Conservation (phyloP, 352 stramenopile species). For the Globisporangium nodosum region DNA sequence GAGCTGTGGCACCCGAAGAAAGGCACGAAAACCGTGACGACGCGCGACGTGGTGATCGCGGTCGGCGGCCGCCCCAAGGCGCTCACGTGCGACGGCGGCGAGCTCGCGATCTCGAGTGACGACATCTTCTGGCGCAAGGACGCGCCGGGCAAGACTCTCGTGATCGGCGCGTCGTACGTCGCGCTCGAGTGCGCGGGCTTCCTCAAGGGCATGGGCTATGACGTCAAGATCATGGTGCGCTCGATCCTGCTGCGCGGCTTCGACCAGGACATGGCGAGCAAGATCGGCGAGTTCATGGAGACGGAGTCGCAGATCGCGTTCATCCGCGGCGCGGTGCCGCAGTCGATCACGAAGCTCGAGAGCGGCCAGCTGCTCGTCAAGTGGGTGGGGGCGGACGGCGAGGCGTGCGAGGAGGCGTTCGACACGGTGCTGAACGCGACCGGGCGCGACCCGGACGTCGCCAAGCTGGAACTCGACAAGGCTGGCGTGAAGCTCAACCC, state of each 20-base stretch:
- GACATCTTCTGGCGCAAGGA: slow-evolving; percentile 84
- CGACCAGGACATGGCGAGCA: slow-evolving; percentile 95
- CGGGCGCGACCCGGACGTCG: slow-evolving; percentile 91
- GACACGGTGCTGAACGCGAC: slow-evolving; percentile 96
- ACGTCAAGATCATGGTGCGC: slow-evolving; percentile 96
- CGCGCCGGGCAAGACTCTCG: slow-evolving; percentile 94
- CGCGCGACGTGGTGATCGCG: slow-evolving; percentile 92
- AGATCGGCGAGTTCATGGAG: slow-evolving; percentile 93
- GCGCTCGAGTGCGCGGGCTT: slow-evolving; percentile 98
- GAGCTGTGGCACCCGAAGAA: slow-evolving; percentile 87
- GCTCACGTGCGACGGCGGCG: slow-evolving; percentile 86
- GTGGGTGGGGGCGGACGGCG: slow-evolving; percentile 55
- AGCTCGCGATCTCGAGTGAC: slow-evolving; percentile 92
- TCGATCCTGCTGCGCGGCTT: slow-evolving; percentile 97
- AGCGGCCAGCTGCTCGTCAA: slow-evolving; percentile 79
- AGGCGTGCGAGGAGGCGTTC: slow-evolving; percentile 84
- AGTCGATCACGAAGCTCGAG: slow-evolving; percentile 90
- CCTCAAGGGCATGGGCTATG: slow-evolving; percentile 92
- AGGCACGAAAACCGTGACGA: slow-evolving; percentile 89
- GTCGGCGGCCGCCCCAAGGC: slow-evolving; percentile 91
- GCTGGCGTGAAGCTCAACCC: slow-evolving; percentile 86
- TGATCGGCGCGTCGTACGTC: slow-evolving; percentile 97
- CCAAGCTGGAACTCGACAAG: slow-evolving; percentile 84
- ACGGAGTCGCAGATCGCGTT: slow-evolving; percentile 89
- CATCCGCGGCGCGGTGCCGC: slow-evolving; percentile 85